Percentiles rank a stretch among this genome's conserved stretches.
Conservation (phyloP, 495 filamentous ascomycete species). For the Lophiotrema nucula region DNA sequence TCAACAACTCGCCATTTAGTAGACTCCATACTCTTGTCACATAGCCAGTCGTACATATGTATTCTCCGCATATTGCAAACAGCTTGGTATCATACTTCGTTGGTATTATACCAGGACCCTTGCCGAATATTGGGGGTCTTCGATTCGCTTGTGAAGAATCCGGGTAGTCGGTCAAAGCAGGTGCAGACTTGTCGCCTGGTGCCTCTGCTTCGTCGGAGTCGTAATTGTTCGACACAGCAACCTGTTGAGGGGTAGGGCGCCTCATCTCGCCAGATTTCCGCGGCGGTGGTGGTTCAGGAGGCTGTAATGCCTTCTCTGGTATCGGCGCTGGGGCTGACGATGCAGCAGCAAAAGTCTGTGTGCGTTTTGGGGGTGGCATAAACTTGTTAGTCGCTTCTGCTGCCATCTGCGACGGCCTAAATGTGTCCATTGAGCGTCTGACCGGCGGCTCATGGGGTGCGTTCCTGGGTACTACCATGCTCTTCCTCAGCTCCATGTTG, state of each 20-base stretch:
- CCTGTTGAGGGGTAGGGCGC: slow-evolving; percentile 8
- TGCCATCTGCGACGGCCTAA: slow-evolving; percentile 7
- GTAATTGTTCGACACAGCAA: slow-evolving; percentile 13
- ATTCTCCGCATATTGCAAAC: slow-evolving; percentile 83
- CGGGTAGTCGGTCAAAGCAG: slow-evolving; percentile 62
- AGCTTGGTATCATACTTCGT: slow-evolving; percentile 80
- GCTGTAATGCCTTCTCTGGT: slow-evolving; percentile 4
- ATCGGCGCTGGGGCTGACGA: background rate
- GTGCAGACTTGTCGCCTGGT: slow-evolving; percentile 19
- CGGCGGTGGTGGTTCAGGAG: slow-evolving; percentile 18
- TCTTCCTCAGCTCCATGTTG: slow-evolving; percentile 24
- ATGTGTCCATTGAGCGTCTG: slow-evolving; percentile 30
- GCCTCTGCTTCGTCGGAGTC: slow-evolving; percentile 36
- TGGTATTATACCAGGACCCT: slow-evolving; percentile 69
- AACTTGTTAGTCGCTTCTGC: slow-evolving; percentile 23
- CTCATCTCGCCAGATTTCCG: slow-evolving; percentile 27
- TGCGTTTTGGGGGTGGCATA: slow-evolving; percentile 31
- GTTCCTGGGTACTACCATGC: slow-evolving; percentile 15
- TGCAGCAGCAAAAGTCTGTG: slow-evolving; percentile 21
- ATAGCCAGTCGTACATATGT: slow-evolving; percentile 80
- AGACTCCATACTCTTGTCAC: slow-evolving; percentile 85
- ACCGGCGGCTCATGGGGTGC: slow-evolving; percentile 29
- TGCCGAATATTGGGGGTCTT: slow-evolving; percentile 70
- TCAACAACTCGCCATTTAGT: slow-evolving; percentile 71
- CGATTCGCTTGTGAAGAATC: slow-evolving; percentile 83